Conservation (phyloP, 352 stramenopile species). For the Sclerospora graminicola region DNA sequence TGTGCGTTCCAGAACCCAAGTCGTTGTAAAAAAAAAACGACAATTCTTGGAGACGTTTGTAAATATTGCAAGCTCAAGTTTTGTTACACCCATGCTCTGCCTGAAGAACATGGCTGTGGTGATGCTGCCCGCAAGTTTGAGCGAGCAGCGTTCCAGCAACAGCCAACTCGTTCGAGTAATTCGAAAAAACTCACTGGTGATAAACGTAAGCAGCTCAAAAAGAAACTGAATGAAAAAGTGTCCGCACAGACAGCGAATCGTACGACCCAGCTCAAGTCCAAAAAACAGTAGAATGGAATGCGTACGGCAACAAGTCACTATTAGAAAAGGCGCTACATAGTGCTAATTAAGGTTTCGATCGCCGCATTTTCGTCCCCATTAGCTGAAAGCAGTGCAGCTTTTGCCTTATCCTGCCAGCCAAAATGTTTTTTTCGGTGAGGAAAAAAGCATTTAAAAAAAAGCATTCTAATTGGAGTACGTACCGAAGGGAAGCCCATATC, state of each 20-base stretch:
- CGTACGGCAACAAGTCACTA: neutral
- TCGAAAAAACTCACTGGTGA: slow-evolving; percentile 29
- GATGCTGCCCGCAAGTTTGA: slow-evolving; percentile 52
- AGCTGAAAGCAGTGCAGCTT: slow-evolving; percentile 45
- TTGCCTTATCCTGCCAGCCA: slow-evolving; percentile 43
- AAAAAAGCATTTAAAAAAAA: neutral
- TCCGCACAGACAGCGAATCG: slow-evolving; percentile 36
- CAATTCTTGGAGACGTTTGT: slow-evolving; percentile 58
- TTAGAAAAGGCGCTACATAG: slow-evolving; percentile 31
- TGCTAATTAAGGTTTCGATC: slow-evolving; percentile 73
- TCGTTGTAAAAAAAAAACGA: slow-evolving; percentile 50
- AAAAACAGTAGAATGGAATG: slow-evolving; percentile 17
- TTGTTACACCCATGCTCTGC: slow-evolving; percentile 64
- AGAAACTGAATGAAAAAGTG: slow-evolving; percentile 60
- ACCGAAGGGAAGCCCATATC: slow-evolving; percentile 85
- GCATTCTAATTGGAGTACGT: neutral
- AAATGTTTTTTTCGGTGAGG: too few relatives aligned
- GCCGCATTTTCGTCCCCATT: slow-evolving; percentile 83
- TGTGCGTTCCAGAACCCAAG: slow-evolving; percentile 40
- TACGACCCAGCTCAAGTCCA: slow-evolving; percentile 31
- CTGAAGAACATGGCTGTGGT: slow-evolving; percentile 73
- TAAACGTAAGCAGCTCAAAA: slow-evolving; percentile 59
- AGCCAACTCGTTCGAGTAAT: slow-evolving; percentile 10
- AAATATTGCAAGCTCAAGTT: slow-evolving; percentile 82
- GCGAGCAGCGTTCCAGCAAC: slow-evolving; percentile 38